phyloP scores from a whole-genome alignment of 2,329 filamentous ascomycete genomes.

The Cryphonectria radicalis region DNA sequence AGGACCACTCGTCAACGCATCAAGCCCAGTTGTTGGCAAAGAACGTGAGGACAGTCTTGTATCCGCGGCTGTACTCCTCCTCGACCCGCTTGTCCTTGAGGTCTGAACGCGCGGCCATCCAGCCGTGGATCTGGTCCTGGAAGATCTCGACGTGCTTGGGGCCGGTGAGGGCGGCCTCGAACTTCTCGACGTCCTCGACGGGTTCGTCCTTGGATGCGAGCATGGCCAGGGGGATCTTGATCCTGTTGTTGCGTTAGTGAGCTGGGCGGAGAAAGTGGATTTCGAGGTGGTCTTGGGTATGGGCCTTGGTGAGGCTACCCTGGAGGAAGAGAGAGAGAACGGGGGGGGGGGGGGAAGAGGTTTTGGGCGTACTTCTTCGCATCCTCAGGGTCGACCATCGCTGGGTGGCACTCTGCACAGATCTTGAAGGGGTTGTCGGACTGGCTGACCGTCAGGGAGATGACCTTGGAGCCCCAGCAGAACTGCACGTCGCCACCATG shows the following conservation, averaged over 20 bases:
- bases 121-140: conserved; percentile 70
- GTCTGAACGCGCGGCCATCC: conserved; percentile 71
- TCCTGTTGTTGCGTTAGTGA: conserved; percentile 32
- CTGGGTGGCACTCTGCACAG: conserved; percentile 59
- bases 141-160: conserved; percentile 70
- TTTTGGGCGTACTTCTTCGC: conserved; percentile 44
- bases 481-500: conserved; percentile 41
- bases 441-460: conserved; percentile 54
- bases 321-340: background rate
- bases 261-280: background rate
- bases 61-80: conserved; percentile 66
- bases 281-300: background rate
- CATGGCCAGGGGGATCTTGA: conserved; percentile 65
- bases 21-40: conserved; percentile 53
- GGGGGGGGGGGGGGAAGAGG: too few relatives aligned
- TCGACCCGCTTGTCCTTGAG: conserved; percentile 60
- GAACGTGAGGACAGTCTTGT: conserved; percentile 62
- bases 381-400: conserved; percentile 67
- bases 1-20: conserved; percentile 9
- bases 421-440: conserved; percentile 59
- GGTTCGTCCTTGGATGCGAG: conserved; percentile 70
- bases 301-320: background rate
- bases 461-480: conserved; percentile 76
- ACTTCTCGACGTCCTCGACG: conserved; percentile 58
- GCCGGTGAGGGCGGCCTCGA: conserved; percentile 56